Percentiles rank a stretch among this genome's conserved stretches.
phyloP scores from a whole-genome alignment of 2,329 filamentous ascomycete species.

The Fusarium nanum region DNA sequence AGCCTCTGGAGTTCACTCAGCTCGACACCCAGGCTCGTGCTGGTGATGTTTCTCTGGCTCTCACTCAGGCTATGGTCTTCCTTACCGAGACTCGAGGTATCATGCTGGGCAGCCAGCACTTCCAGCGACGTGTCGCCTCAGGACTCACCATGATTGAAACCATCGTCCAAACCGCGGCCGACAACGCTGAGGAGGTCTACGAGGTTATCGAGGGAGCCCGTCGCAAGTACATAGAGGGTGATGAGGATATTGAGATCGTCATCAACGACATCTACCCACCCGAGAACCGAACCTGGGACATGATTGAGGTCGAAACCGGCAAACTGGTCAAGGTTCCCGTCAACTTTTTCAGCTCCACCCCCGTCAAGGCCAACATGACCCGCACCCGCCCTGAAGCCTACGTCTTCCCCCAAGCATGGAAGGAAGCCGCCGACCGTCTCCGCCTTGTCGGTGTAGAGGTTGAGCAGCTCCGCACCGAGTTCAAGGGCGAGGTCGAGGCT shows the following conservation, averaged over 20 bases:
- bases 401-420: conserved; percentile 44
- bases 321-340: conserved; percentile 40
- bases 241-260: conserved; percentile 41
- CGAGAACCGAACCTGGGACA: conserved; percentile 44
- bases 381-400: conserved; percentile 45
- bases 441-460: conserved; percentile 40
- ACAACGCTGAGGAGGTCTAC: conserved; percentile 36
- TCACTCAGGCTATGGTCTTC: conserved; percentile 45
- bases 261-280: conserved; percentile 38
- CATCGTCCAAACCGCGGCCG: conserved; percentile 44
- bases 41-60: conserved; percentile 43
- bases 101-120: conserved; percentile 49
- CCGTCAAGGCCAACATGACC: conserved; percentile 44
- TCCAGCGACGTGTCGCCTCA: conserved; percentile 49
- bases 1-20: conserved; percentile 43
- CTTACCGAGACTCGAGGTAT: conserved; percentile 47
- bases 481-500: conserved; percentile 41
- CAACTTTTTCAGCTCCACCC: conserved; percentile 43
- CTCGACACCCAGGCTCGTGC: conserved; percentile 43
- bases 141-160: conserved; percentile 43
- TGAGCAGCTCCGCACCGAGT: conserved; percentile 36
- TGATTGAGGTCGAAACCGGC: conserved; percentile 44
- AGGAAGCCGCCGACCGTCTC: conserved; percentile 42
- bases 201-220: conserved; percentile 40
- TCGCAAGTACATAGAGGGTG: conserved; percentile 35